Percentiles rank a stretch among this genome's conserved stretches.
These are phyloP conservation scores for Melaleuca quinquenervia DNA, from an alignment of 345 rosid genomes.

Conservation along the genomic window DNA sequence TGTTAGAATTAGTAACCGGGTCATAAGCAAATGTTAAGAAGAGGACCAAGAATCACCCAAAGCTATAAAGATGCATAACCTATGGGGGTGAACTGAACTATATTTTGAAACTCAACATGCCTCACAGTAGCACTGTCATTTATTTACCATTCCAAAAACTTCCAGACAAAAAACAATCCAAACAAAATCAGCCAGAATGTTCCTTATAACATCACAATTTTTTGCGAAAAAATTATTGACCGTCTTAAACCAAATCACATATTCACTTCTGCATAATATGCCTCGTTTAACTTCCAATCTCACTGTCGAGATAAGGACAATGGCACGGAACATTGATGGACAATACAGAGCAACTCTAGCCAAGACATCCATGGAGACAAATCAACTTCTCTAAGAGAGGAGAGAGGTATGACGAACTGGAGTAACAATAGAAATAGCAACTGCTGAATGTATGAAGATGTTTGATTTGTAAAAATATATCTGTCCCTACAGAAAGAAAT, in stretches of 20 bases:
- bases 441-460: neutral
- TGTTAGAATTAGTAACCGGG: conserved; percentile 8
- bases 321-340: neutral
- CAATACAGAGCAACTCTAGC: neutral
- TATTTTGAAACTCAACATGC: neutral
- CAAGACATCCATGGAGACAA: neutral
- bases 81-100: neutral
- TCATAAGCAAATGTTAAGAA: neutral
- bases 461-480: neutral
- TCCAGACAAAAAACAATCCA: neutral
- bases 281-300: neutral
- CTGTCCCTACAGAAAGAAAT: neutral
- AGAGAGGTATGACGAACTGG: neutral
- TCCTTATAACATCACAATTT: neutral
- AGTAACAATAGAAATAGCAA: neutral
- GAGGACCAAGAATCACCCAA: neutral
- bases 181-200: neutral
- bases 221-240: neutral
- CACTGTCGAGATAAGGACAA: neutral
- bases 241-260: neutral
- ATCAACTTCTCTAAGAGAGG: neutral
- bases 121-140: neutral
- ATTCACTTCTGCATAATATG: neutral
- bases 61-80: neutral
- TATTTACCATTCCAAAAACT: neutral